These are phyloP conservation scores for Podospora appendiculata DNA, from an alignment of 495 filamentous ascomycete species.

Conservation along the genomic window DNA sequence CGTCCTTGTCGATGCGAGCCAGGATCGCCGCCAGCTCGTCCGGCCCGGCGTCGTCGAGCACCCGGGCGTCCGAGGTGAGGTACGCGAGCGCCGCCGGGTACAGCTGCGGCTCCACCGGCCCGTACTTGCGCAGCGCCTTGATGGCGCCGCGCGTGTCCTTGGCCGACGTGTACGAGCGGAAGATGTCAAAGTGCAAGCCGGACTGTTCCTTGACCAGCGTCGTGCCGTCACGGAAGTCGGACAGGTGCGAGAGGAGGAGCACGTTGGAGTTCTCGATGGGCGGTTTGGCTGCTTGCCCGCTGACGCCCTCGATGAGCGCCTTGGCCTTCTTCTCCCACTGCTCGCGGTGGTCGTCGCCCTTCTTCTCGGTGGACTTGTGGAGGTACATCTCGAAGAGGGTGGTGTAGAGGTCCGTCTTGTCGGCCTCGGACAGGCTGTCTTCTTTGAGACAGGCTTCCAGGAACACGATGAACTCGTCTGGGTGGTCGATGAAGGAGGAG, in stretches of 20 bases:
- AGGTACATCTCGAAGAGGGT: conserved; percentile 98
- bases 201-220: conserved; percentile 90
- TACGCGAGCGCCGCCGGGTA: conserved; percentile 91
- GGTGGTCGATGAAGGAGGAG: conserved; percentile 92
- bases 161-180: conserved; percentile 90
- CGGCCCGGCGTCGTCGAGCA: conserved; percentile 79
- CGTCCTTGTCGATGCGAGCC: conserved; percentile 78
- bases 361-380: conserved; percentile 72
- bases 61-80: conserved; percentile 74
- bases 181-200: conserved; percentile 88
- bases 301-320: conserved; percentile 62
- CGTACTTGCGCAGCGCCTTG: conserved; percentile 82
- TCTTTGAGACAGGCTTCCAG: conserved; percentile 74
- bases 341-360: conserved; percentile 54
- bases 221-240: conserved; percentile 83
- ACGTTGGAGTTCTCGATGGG: conserved; percentile 93
- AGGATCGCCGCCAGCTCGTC: conserved; percentile 75
- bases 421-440: conserved; percentile 53
- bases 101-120: conserved; percentile 81
- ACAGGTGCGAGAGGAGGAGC: conserved; percentile 83
- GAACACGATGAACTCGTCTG: conserved; percentile 82
- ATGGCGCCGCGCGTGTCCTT: conserved; percentile 89
- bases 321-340: conserved; percentile 90
- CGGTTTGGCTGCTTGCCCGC: conserved; percentile 35
- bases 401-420: conserved; percentile 83